These are phyloP conservation scores for Syzygium jambos DNA, from an alignment of 345 rosid genomes.

Conservation along the genomic window DNA sequence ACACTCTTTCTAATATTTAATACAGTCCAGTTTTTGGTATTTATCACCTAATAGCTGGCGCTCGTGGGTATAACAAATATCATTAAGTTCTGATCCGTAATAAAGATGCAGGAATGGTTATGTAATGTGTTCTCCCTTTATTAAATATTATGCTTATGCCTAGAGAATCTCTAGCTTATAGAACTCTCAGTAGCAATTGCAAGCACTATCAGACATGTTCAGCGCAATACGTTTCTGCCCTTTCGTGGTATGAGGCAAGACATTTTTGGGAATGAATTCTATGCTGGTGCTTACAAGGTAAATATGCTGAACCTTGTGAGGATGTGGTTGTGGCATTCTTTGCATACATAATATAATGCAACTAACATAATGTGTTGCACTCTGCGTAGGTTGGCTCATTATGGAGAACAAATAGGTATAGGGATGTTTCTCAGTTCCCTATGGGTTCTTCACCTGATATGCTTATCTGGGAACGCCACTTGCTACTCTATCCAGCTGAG, in stretches of 20 bases:
- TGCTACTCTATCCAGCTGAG: slow-evolving; percentile 77
- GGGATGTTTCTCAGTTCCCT: slow-evolving; percentile 47
- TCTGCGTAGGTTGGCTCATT: slow-evolving; percentile 35
- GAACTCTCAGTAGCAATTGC: too few relatives aligned
- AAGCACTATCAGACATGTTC: slow-evolving; percentile 29
- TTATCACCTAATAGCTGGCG: too few relatives aligned
- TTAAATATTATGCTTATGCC: too few relatives aligned
- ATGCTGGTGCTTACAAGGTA: slow-evolving; percentile 85
- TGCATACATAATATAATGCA: background rate
- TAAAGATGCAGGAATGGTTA: too few relatives aligned
- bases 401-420: slow-evolving; percentile 89
- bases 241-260: slow-evolving; percentile 90
- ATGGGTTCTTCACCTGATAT: slow-evolving; percentile 39
- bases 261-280: slow-evolving; percentile 91
- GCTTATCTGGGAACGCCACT: slow-evolving; percentile 72
- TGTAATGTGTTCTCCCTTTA: too few relatives aligned
- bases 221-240: slow-evolving; percentile 59
- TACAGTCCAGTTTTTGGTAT: too few relatives aligned
- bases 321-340: background rate
- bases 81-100: too few relatives aligned
- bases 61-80: too few relatives aligned
- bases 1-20: too few relatives aligned
- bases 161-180: too few relatives aligned
- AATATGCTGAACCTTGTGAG: background rate
- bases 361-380: background rate